Evolutionary conservation across 306 rosid species (phyloP).

Genomic region (Rosa multiflora): DNA sequence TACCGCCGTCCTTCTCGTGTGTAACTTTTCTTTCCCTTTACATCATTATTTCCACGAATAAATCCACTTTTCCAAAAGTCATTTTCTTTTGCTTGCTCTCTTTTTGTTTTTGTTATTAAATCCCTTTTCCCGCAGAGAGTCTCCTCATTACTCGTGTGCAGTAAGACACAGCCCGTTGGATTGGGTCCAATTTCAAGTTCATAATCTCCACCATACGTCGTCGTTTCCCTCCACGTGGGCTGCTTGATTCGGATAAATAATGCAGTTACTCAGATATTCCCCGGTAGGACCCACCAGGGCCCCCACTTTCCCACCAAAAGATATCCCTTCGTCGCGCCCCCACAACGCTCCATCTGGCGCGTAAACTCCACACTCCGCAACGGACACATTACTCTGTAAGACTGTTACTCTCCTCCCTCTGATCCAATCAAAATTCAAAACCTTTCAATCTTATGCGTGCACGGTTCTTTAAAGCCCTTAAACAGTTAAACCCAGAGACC

Average conservation of each 20-base stretch:
- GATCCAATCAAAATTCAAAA: background rate
- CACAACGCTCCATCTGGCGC: background rate
- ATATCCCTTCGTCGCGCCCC: background rate
- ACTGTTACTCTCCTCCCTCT: background rate
- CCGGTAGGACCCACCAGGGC: background rate
- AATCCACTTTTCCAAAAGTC: background rate
- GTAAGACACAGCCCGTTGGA: background rate
- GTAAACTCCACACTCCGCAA: background rate
- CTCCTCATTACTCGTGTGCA: background rate
- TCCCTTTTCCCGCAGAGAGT: background rate
- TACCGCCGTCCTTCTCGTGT: too few species aligned
- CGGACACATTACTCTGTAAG: background rate
- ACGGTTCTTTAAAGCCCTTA: background rate
- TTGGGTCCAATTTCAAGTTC: too few species aligned
- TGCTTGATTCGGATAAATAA: background rate
- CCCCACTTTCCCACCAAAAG: background rate
- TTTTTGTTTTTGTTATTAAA: background rate
- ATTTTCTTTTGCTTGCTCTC: background rate
- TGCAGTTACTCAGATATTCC: background rate
- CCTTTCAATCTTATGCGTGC: background rate
- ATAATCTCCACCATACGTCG: background rate
- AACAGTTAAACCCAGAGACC: background rate
- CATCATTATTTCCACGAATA: background rate
- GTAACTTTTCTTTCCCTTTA: too few species aligned
- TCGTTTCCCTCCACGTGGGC: background rate